Percentiles rank a stretch among this genome's conserved stretches.
These are phyloP conservation scores for Pestalotiopsis sp. DNA, from an alignment of 2,329 filamentous ascomycete genomes.

Conservation along the genomic window DNA sequence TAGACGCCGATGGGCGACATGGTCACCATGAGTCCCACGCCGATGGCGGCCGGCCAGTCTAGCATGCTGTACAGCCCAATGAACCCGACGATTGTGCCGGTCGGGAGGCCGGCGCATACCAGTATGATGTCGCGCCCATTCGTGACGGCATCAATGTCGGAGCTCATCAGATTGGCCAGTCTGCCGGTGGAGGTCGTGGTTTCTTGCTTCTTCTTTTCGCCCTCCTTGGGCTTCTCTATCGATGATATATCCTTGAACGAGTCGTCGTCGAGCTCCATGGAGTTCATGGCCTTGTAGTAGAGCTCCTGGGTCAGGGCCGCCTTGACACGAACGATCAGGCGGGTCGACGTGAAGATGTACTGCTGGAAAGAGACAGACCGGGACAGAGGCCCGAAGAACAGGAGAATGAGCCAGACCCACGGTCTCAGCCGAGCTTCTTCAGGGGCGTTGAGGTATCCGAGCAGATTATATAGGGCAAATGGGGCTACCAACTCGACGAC, in stretches of 20 bases:
- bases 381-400: slow-evolving; percentile 52
- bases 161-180: slow-evolving; percentile 60
- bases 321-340: slow-evolving; percentile 58
- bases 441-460: slow-evolving; percentile 53
- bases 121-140: slow-evolving; percentile 54
- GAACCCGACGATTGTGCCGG: slow-evolving; percentile 49
- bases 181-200: slow-evolving; percentile 50
- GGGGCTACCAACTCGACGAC: slow-evolving; percentile 53
- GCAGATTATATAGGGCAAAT: slow-evolving; percentile 55
- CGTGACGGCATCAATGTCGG: slow-evolving; percentile 59
- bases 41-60: slow-evolving; percentile 58
- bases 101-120: slow-evolving; percentile 45
- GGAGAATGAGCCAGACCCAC: slow-evolving; percentile 55
- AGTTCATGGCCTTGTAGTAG: slow-evolving; percentile 56
- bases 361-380: slow-evolving; percentile 57
- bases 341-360: slow-evolving; percentile 60
- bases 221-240: slow-evolving; percentile 25
- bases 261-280: slow-evolving; percentile 61
- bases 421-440: slow-evolving; percentile 47
- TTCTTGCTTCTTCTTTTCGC: slow-evolving; percentile 30
- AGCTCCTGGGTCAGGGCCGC: slow-evolving; percentile 61
- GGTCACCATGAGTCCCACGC: slow-evolving; percentile 48
- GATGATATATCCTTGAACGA: slow-evolving; percentile 40
- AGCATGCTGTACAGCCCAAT: slow-evolving; percentile 57
- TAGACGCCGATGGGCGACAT: slow-evolving; percentile 52